These are phyloP conservation scores for Trypanosoma melophagium DNA, from an alignment of 208 protist species.

Conservation along the genomic window DNA sequence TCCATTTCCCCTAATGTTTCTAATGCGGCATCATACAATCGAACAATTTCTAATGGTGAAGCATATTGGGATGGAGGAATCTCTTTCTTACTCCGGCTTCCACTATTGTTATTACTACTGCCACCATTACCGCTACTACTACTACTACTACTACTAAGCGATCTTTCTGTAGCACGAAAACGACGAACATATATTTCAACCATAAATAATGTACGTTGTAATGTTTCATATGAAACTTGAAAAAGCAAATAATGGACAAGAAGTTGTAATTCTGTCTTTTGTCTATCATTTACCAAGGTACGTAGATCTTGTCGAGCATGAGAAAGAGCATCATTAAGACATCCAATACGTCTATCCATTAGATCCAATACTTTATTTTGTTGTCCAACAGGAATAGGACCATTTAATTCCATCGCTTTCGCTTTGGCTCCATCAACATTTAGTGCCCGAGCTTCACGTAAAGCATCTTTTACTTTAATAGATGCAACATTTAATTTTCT, in stretches of 20 bases:
- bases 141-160: slow-evolving; percentile 24
- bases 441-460: slow-evolving; percentile 64
- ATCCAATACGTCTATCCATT: slow-evolving; percentile 77
- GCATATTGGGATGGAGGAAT: slow-evolving; percentile 68
- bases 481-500: slow-evolving; percentile 60
- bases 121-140: neutral
- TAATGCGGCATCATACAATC: slow-evolving; percentile 69
- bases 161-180: slow-evolving; percentile 72
- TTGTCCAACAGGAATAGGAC: slow-evolving; percentile 58
- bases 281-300: slow-evolving; percentile 33
- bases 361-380: slow-evolving; percentile 73
- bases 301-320: slow-evolving; percentile 78
- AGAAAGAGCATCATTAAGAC: slow-evolving; percentile 80
- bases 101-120: neutral
- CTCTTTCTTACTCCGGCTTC: slow-evolving; percentile 34
- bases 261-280: slow-evolving; percentile 70
- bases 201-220: slow-evolving; percentile 73
- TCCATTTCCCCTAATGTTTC: slow-evolving; percentile 75
- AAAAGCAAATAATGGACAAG: slow-evolving; percentile 80
- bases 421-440: slow-evolving; percentile 49
- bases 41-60: slow-evolving; percentile 82
- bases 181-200: slow-evolving; percentile 65
- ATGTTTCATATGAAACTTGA: slow-evolving; percentile 66
- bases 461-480: slow-evolving; percentile 80
- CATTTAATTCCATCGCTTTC: slow-evolving; percentile 44